Evolutionary conservation across 805 yeast genomes (phyloP).

Genomic region (Sungouiella blattae): DNA sequence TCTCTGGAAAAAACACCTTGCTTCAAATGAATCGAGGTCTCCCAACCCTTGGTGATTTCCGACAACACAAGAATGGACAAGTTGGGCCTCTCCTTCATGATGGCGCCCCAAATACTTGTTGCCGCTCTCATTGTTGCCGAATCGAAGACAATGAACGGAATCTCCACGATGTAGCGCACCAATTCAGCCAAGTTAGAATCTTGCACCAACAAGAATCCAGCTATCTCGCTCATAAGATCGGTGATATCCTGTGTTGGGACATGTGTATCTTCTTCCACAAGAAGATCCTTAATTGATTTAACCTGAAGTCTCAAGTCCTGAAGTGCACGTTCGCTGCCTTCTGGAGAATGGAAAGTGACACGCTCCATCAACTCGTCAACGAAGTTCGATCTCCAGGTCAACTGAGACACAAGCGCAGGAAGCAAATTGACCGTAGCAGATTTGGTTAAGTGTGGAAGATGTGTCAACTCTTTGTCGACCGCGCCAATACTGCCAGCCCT

Average conservation of each 20-base stretch:
- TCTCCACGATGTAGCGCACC: constrained; percentile 49
- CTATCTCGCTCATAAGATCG: constrained; percentile 44
- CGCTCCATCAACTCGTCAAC: constrained; percentile 31
- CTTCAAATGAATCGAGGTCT: constrained; percentile 52
- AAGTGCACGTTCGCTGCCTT: constrained; percentile 27
- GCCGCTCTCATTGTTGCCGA: constrained; percentile 59
- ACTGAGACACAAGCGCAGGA: constrained; percentile 73
- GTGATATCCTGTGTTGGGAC: constrained; percentile 28
- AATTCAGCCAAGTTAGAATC: constrained; percentile 43
- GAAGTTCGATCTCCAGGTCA: constrained; percentile 60
- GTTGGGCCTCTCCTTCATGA: constrained; percentile 63
- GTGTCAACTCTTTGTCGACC: constrained; percentile 61
- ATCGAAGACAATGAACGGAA: constrained; percentile 71
- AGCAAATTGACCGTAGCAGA: constrained; percentile 49
- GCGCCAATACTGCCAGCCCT: constrained; percentile 75
- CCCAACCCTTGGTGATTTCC: constrained; percentile 70
- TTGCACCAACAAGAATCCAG: constrained; percentile 33
- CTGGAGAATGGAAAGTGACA: constrained; percentile 23
- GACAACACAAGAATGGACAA: constrained; percentile 58
- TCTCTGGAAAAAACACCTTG: constrained; percentile 63
- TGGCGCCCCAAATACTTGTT: constrained; percentile 75
- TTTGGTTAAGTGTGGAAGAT: constrained; percentile 36
- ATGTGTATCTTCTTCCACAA: constrained; percentile 6
- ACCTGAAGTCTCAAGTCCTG: constrained; percentile 26
- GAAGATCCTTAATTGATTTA: constrained; percentile 10